Evolutionary conservation across 139 green algal species (phyloP).

Genomic region (Chlamydomonas incerta): DNA sequence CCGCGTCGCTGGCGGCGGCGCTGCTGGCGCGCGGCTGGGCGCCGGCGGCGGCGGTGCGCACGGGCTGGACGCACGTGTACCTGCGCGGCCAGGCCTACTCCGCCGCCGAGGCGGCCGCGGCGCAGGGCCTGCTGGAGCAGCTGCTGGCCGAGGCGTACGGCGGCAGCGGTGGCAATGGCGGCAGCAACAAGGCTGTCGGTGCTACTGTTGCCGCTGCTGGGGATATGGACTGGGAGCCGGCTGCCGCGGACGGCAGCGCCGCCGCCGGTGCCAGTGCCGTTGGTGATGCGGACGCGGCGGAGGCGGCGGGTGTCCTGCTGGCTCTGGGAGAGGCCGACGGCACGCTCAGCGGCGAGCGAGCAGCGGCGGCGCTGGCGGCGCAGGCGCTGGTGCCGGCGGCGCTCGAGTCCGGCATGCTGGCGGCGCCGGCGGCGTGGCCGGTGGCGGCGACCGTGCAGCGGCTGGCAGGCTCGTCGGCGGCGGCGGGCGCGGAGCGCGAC

Average conservation of each 20-base stretch:
- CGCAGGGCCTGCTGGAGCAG: background rate
- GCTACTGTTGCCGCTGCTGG: too few relatives aligned
- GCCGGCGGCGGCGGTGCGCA: conserved; percentile 51
- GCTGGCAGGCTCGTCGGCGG: conserved; percentile 4
- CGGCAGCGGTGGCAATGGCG: too few relatives aligned
- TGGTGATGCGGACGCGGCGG: background rate
- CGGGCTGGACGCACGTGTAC: conserved; percentile 68
- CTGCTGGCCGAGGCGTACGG: background rate
- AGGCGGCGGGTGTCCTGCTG: background rate
- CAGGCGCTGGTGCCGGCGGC: conserved; percentile 5
- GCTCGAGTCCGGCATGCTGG: conserved; percentile 23
- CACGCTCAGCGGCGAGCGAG: background rate
- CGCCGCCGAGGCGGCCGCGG: conserved; percentile 3
- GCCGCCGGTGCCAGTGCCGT: too few relatives aligned
- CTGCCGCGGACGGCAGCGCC: background rate
- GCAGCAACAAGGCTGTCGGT: background rate
- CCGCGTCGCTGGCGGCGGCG: conserved; percentile 59
- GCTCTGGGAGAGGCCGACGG: background rate
- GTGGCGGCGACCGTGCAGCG: conserved; percentile 11
- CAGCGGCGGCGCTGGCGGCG: background rate
- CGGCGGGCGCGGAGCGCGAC: conserved; percentile 51
- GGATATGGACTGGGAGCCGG: conserved; percentile 22
- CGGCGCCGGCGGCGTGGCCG: conserved; percentile 30
- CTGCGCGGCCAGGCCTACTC: conserved; percentile 36
- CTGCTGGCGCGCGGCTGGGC: conserved; percentile 73